Evolutionary conservation across 2,329 filamentous ascomycete genomes (phyloP), one percentile per base, ranked within the genome.

Genomic region (Aschersonia sp.): DNA sequence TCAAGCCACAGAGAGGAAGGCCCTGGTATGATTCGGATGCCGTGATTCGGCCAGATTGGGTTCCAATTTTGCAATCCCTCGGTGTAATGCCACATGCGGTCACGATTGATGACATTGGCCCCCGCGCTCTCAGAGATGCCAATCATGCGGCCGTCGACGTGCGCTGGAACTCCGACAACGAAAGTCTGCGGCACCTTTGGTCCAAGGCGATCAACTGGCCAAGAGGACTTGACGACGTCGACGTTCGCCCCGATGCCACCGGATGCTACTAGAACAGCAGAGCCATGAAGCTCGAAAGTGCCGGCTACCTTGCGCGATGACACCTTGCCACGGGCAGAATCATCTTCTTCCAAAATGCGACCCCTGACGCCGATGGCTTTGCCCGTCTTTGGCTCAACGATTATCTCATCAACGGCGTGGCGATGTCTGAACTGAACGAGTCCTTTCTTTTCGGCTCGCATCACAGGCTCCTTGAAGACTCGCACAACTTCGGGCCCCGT

Each of bases 71-170:
- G 65, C 9, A 81, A 58, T 0, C 77, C 77, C 54, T 81, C 77
- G 9, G 76, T 80, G 56, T 81, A 81, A 58, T 81, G 77, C 77
- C 77, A 81, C 77, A 81, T 80, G 42, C 77, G 65, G 55, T 81
- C 77, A 45, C 71, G 68, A 60, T 81, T 81, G 63, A 81, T 67
- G 50, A 79, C 55, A 49, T 68, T 64, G 1, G 73, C 77, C 7
- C 77, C 77, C 1, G 65, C 68, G 1, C 55, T 47, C 56, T 77
- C 69, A 2, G 74, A 60, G 45, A 81, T 79, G 37, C 63, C 70
- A 43, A 81, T 71, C 75, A 80, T 79, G 46, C 76, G 71, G 2
- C 77, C 77, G 52, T 81, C 77, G n/a, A 81, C 77, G 52, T 81
- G 76, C 0, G 74, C 74, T 0, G 77, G 77, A 3, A 81, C 77